A percentile compares a stretch with the other conserved stretches of the same genome.
Evolutionary conservation across 2,329 filamentous ascomycete species (phyloP).

Genomic region (Aspergillus glaucus): DNA sequence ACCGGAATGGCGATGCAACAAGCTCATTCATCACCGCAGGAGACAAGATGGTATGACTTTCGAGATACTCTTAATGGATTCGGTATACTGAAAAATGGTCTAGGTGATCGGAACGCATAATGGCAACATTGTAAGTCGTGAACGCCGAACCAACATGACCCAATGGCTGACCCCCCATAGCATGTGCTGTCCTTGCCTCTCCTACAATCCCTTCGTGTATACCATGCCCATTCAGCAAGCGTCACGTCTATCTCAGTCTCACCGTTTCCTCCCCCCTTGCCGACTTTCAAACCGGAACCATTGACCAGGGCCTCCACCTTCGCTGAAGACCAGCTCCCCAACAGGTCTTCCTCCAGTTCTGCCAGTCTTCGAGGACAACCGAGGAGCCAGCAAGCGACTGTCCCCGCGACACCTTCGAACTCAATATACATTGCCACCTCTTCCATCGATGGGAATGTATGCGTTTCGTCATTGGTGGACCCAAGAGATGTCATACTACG

Average conservation of each 20-base stretch:
- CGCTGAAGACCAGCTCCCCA: conserved; percentile 20
- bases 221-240: conserved; percentile 88
- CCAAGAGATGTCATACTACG: conserved; percentile 82
- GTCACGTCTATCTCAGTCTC: conserved; percentile 87
- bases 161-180: conserved; percentile 39
- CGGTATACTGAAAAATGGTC: conserved; percentile 28
- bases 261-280: conserved; percentile 63
- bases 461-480: conserved; percentile 80
- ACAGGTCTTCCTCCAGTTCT: conserved; percentile 22
- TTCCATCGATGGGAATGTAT: conserved; percentile 93
- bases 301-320: conserved; percentile 22
- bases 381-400: conserved; percentile 20
- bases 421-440: conserved; percentile 90
- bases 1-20: conserved; percentile 91
- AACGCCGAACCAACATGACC: neutral
- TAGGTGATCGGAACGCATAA: conserved; percentile 92
- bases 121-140: conserved; percentile 74
- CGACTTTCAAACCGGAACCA: conserved; percentile 35
- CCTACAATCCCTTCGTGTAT: conserved; percentile 74
- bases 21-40: conserved; percentile 84
- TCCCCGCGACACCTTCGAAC: conserved; percentile 75
- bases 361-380: conserved; percentile 26
- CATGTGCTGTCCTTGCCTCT: conserved; percentile 79
- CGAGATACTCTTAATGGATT: conserved; percentile 1
- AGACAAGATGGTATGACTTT: conserved; percentile 78